Evolutionary conservation across 2,329 filamentous ascomycete species (phyloP), one percentile per base, ranked within the genome.

Genomic region (Bipolaris zeicola): DNA sequence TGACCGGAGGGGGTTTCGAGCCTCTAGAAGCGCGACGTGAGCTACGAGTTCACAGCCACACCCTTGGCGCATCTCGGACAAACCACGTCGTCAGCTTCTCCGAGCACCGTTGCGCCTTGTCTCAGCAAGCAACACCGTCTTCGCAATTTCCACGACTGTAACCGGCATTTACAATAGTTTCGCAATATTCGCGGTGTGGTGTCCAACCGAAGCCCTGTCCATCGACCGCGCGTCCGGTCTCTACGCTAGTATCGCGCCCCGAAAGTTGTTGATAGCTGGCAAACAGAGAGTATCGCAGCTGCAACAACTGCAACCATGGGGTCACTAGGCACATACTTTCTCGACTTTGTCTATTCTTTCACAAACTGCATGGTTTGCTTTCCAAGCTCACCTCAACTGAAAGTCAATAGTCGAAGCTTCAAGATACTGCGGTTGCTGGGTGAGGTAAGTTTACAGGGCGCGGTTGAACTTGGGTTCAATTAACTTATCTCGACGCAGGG

Each of bases 351-450:
- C 66, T 96, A 95, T 77, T 96, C 92, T 58, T 85, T 99, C 60
- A 92, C 91, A 62, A 96, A 93, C 79, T 98, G 94, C 83, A 88
- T 98, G 78, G 94, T 89, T 78, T 99, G 95, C 82, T 98, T 99
- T 74, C 94, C 95, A 13, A 91, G 91, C 67, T 94, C 92, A 63
- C 94, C 95, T 55, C 92, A 94, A 54, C 86, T 99, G 66, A 96
- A 95, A 79, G 95, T 99, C 81, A 98, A 98, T 78, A 90, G 85
- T 72, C 88, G 92, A 60, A 95, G 88, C 79, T 97, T 97, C 84
- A 98, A 97, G 83, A 96, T 99, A 75, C 81, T 96, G 68, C 90
- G 95, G 58, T 83, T 99, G 48, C 84, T 99, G 3, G 95, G 95
- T 76, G 95, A 99, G 85, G 90, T 92, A 81, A 67, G 82, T 45